Base-by-base conservation (phyloP, 2,329 filamentous ascomycete species). In the Alternaria sp. region DNA sequence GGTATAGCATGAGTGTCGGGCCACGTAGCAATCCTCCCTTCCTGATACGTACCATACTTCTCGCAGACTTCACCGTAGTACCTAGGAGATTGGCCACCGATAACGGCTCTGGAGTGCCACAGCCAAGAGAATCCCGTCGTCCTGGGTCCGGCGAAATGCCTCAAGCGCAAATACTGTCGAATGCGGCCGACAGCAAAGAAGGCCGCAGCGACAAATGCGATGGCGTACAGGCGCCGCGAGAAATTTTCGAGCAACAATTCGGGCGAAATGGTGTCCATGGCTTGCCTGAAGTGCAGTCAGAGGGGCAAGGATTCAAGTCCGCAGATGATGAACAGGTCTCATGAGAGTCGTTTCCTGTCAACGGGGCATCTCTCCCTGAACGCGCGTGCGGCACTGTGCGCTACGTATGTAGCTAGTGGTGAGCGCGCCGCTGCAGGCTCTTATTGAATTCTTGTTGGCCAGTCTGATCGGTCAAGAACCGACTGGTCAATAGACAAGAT, bases 51-150 rank as follows among this genome's bases (percentile, higher is more conserved):
- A 73, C 73, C 73, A 44, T 73, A 75, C 63, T 69, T 69, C 28
- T 73, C 69, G 5, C 67, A 74, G 8, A 66, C 69, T 11, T 75
- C 58, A 13, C 68, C 70, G 51, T 76, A 76, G 46, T 61, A 65
- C 29, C 54, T 44, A 48, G 75, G 65, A 3, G 70, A 55, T 37
- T 63, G 59, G 1, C 71, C 67, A 26, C 70, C 67, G 29, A 74
- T 39, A 17, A 74, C 69, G 8, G 72, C 74, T 36, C 57, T 68
- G 3, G 73, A 73, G 51, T 74, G 69, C 72, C 71, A 74, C 49
- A 67, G 61, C 68, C 71, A 72, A 14, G 71, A 74, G 36, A 73
- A 61, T 5, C 73, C 72, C 26, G 71, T 68, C 5, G 66, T 69
- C 9, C 55, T 29, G 13, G 74, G 74, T n/a, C 74, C 74, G 26